Conservation (phyloP, 2,329 filamentous ascomycete genomes). For the Pestalotiopsis sp. region DNA sequence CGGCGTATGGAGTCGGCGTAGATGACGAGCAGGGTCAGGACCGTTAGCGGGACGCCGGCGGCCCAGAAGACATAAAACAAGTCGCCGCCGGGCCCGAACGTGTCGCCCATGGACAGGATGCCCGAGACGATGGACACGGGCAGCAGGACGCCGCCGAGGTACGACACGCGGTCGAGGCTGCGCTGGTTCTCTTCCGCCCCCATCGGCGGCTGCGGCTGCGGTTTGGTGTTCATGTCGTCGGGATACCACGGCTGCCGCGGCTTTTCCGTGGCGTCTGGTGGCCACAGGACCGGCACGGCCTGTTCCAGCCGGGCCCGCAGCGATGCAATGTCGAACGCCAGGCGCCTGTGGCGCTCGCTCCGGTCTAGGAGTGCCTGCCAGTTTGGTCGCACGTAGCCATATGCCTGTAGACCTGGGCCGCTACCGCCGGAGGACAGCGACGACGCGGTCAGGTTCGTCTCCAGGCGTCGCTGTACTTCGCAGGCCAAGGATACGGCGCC, state of each 20-base stretch:
- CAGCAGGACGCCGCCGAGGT: conserved; percentile 51
- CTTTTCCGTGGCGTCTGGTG: conserved; percentile 8
- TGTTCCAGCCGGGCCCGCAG: conserved; percentile 15
- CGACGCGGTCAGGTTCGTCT: conserved; percentile 35
- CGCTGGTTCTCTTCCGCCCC: conserved; percentile 37
- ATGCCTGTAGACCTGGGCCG: neutral
- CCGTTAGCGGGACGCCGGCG: conserved; percentile 39
- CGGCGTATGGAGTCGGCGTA: conserved; percentile 51
- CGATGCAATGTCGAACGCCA: conserved; percentile 24
- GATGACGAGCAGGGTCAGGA: conserved; percentile 45
- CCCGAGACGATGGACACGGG: conserved; percentile 51
- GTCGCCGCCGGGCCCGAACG: conserved; percentile 42
- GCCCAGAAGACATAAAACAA: conserved; percentile 55
- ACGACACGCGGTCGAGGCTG: conserved; percentile 49
- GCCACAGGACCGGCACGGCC: neutral
- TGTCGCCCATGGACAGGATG: conserved; percentile 49
- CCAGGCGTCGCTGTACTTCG: conserved; percentile 34
- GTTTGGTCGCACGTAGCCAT: conserved; percentile 13
- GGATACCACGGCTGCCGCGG: neutral
- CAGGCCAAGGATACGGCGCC: conserved; percentile 27
- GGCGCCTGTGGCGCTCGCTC: conserved; percentile 26
- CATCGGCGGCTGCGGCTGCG: neutral
- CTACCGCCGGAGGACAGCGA: neutral
- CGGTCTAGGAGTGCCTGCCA: conserved; percentile 37
- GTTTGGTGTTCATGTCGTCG: conserved; percentile 11